Conservation (phyloP, 1,284 basidiomycete species). For the Salmacisia buchloeana region DNA sequence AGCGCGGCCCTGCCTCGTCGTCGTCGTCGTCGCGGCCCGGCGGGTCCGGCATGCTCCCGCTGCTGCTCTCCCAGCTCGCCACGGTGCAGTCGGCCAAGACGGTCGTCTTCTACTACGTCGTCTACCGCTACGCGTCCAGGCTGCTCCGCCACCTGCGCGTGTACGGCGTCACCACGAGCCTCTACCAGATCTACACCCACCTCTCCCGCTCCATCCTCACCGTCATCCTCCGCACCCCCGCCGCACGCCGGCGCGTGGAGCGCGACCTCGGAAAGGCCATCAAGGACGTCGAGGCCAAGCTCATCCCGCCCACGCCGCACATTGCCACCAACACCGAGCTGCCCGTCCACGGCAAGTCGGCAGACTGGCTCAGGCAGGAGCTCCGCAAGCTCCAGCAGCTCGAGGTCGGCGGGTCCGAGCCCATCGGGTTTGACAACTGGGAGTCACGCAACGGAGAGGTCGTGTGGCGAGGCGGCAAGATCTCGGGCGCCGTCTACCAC, state of each 20-base stretch:
- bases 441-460: constrained; percentile 30
- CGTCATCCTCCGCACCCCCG: constrained; percentile 38
- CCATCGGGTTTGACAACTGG: constrained; percentile 15
- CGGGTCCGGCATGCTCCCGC: not conserved
- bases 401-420: constrained; percentile 22
- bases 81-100: constrained; percentile 25
- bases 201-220: constrained; percentile 27
- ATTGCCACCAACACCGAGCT: constrained; percentile 27
- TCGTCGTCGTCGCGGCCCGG: no score
- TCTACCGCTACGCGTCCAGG: constrained; percentile 26
- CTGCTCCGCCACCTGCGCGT: constrained; percentile 34
- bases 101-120: constrained; percentile 32
- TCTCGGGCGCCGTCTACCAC: constrained; percentile 51
- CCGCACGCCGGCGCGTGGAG: constrained; percentile 36
- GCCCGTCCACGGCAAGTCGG: constrained; percentile 36
- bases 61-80: constrained; percentile 2
- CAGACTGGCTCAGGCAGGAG: constrained; percentile 36
- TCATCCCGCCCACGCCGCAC: constrained; percentile 29
- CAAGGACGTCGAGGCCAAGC: constrained; percentile 38
- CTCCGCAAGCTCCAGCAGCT: constrained; percentile 36
- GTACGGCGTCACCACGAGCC: constrained; percentile 30
- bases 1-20: not conserved
- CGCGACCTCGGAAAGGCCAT: constrained; percentile 40
- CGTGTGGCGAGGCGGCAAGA: constrained; percentile 44
- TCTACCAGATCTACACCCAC: constrained; percentile 34